Percentiles rank a stretch among this genome's conserved stretches.
phyloP scores from a whole-genome alignment of 2,329 filamentous ascomycete species.

The Triangularia setosa region DNA sequence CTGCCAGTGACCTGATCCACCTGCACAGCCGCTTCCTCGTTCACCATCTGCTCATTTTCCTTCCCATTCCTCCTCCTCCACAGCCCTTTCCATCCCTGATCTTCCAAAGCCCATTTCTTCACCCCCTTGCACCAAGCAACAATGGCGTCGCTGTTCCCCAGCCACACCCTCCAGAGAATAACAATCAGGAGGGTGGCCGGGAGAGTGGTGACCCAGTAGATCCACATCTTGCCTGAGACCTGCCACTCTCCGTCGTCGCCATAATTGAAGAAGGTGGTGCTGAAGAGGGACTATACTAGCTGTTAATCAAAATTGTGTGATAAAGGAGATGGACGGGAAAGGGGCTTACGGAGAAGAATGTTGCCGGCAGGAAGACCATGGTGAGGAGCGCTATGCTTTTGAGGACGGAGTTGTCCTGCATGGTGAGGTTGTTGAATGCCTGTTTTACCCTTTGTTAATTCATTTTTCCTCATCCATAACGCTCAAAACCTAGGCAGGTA shows the following conservation, averaged over 20 bases:
- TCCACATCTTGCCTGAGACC: slow-evolving; percentile 19
- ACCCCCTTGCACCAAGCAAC: neutral
- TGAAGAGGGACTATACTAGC: slow-evolving; percentile 19
- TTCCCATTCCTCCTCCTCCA: neutral
- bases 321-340: neutral
- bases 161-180: slow-evolving; percentile 17
- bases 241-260: slow-evolving; percentile 16
- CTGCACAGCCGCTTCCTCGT: neutral
- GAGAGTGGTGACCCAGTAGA: slow-evolving; percentile 19
- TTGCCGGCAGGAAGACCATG: slow-evolving; percentile 23
- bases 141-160: slow-evolving; percentile 15
- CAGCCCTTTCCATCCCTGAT: neutral
- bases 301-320: neutral
- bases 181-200: slow-evolving; percentile 18
- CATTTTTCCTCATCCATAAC: no score
- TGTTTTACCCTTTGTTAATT: neutral
- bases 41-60: neutral
- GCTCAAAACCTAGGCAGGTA: no score
- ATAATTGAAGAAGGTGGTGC: slow-evolving; percentile 23
- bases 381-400: slow-evolving; percentile 22
- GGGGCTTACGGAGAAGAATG: slow-evolving; percentile 21
- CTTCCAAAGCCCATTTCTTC: neutral
- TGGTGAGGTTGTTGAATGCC: slow-evolving; percentile 22
- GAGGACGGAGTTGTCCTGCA: slow-evolving; percentile 23
- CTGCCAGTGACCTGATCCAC: neutral